phyloP scores from a whole-genome alignment of 495 filamentous ascomycete species.

The Trichoderma orchidacearum region DNA sequence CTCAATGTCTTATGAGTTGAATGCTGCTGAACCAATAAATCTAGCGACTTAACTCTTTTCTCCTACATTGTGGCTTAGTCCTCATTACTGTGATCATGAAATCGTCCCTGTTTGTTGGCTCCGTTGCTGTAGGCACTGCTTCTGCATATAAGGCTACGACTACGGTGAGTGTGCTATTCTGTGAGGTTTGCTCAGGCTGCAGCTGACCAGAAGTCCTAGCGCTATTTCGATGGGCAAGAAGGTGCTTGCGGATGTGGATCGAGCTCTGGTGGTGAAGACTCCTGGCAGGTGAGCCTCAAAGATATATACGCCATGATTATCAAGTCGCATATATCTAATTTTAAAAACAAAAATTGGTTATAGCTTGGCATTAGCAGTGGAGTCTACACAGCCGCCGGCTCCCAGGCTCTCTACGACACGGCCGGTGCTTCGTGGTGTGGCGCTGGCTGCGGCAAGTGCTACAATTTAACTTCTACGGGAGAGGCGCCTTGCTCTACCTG shows the following conservation, averaged over 20 bases:
- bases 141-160: neutral
- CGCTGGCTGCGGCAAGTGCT: constrained; percentile 25
- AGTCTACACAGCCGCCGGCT: constrained; percentile 19
- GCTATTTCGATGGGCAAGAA: constrained; percentile 19
- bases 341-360: neutral
- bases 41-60: no score
- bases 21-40: no score
- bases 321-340: neutral
- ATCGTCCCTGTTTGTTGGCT: neutral
- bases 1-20: no score
- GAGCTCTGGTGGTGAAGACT: constrained; percentile 6
- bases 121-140: neutral
- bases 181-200: neutral
- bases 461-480: constrained; percentile 24
- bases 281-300: constrained; percentile 14
- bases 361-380: neutral
- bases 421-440: constrained; percentile 24
- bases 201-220: constrained; percentile 6
- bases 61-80: neutral
- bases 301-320: neutral
- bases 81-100: neutral
- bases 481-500: constrained; percentile 14
- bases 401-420: constrained; percentile 10
- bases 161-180: neutral
- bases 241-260: constrained; percentile 22